Base-by-base conservation (phyloP, 768 basidiomycete species). In the Rhodotorula taiwanensis region DNA sequence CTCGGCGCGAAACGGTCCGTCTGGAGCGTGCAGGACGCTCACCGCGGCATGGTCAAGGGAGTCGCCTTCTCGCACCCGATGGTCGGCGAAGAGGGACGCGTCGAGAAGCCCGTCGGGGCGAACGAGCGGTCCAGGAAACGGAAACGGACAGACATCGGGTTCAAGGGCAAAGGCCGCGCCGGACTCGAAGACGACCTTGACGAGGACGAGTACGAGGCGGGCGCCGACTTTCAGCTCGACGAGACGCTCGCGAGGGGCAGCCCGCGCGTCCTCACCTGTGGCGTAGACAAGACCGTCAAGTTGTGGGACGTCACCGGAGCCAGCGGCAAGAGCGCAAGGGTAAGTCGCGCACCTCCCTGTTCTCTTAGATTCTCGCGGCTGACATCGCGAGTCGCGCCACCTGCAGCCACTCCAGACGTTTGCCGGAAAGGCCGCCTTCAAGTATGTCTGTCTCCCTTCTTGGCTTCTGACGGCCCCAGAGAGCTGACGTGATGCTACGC, bases 401-500 rank as follows among this genome's bases (percentile, higher is more conserved):
- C 36, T 9, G 9, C 80, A 77, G 79, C 91, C 93, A 11, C 72
- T 88, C 25, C 84, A 82, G 60, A 81, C 89, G 10, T 98, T 88
- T 71, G 80, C 84, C 5, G 88, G 88, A 41, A 97, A 95, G 77
- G 81, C 82, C 27, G 86, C 89, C 1, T 92, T 98, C 82, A 93
- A 95, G 91, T 92, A 72, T 20, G 36, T 30, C 50, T 39, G 62
- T 64, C 63, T 58, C 58, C 39, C 49, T 5, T 21, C 25, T 6
- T 25, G 3, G 7, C 6, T 7, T 14, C 11, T 28, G 14, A 3
- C 6, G 5, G 9, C 25, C 14, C 25, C 13, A 43, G 42, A 43
- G 42, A 41, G 23, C 55, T 43, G n/a, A 39, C 57, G 23, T 42
- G 21, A 9, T 33, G 1, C 18, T 3, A 27, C 36, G 25, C 33